Evolutionary conservation across 1,139 yeast genomes (phyloP).

Genomic region (Protomyces macrosporus): DNA sequence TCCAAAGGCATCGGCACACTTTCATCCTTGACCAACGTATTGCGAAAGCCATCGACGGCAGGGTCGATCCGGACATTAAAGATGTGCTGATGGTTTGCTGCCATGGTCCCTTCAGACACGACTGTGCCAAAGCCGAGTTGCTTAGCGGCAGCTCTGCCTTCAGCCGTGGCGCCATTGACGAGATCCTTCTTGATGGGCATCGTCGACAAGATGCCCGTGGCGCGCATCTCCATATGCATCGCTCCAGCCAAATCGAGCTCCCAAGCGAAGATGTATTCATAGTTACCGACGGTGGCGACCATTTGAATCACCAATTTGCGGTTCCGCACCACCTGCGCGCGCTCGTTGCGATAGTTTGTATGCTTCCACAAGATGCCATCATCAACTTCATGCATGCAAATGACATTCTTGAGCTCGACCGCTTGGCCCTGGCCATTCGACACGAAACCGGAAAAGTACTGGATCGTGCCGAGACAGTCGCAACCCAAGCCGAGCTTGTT

Average conservation of each 20-base stretch:
- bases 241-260: slow-evolving; percentile 77
- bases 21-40: slow-evolving; percentile 46
- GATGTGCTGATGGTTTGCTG: slow-evolving; percentile 80
- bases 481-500: slow-evolving; percentile 73
- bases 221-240: slow-evolving; percentile 67
- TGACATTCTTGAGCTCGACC: slow-evolving; percentile 64
- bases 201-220: slow-evolving; percentile 76
- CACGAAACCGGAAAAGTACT: slow-evolving; percentile 70
- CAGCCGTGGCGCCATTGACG: slow-evolving; percentile 2
- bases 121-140: slow-evolving; percentile 70
- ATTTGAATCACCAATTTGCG: slow-evolving; percentile 67
- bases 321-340: slow-evolving; percentile 67
- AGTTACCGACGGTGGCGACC: slow-evolving; percentile 78
- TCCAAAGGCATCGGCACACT: slow-evolving; percentile 18
- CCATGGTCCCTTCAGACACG: slow-evolving; percentile 73
- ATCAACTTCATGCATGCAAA: slow-evolving; percentile 80
- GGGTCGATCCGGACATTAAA: slow-evolving; percentile 73
- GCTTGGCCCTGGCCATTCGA: slow-evolving; percentile 63
- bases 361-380: slow-evolving; percentile 73
- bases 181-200: slow-evolving; percentile 51
- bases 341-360: slow-evolving; percentile 66
- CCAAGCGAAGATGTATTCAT: slow-evolving; percentile 80
- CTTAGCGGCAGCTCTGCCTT: slow-evolving; percentile 41
- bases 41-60: slow-evolving; percentile 70
- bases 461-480: slow-evolving; percentile 79